Evolutionary conservation across 2,329 filamentous ascomycete genomes (phyloP), one percentile per base, ranked within the genome.

Genomic region (Leptographium procerum): DNA sequence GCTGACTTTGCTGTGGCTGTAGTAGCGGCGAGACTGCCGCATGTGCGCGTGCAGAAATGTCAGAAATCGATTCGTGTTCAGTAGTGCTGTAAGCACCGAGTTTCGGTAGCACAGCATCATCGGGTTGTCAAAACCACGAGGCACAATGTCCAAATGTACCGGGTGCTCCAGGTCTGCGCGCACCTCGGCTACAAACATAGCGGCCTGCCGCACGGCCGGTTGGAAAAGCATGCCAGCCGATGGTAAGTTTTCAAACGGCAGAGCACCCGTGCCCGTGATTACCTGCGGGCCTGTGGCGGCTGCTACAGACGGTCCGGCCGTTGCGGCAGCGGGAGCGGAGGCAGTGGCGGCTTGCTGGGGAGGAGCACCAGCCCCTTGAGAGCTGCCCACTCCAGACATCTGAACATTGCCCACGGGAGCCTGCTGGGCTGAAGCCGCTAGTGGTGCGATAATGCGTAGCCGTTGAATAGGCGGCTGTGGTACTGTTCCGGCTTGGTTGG

Each of bases 51-150:
- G 36, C 53, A 62, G 11, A 13, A 59, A 64, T 5, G 60, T 56
- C n/a, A 61, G 9, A 22, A 62, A 58, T 2, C 61, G 60, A 29
- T 52, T 33, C 10, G 59, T 62, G 57, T 63, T 59, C 14, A 64
- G 57, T 50, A 64, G 56, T 2, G 63, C 56, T 19, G 40, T 47
- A 10, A 64, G 10, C 4, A 61, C 55, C 2, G 63, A 33, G 55
- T 64, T 63, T 34, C 63, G 63, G 60, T 64, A 64, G 59, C 63
- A 64, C 19, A 63, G 57, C 5, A 14, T 22, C n/a, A 45, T 11
- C 2, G 61, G 61, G 47, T 64, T 64, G 14, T 1, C 2, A 2
- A 62, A 28, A 2, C 61, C 61, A 4, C 53, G 53, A 14, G 61
- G 58, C 31, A 4, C 14, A 9, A 50, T 22, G 9, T 22, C 14